Evolutionary conservation across 371 early-diverging fungal genomes (phyloP).

Genomic region (Coemansia sp.): DNA sequence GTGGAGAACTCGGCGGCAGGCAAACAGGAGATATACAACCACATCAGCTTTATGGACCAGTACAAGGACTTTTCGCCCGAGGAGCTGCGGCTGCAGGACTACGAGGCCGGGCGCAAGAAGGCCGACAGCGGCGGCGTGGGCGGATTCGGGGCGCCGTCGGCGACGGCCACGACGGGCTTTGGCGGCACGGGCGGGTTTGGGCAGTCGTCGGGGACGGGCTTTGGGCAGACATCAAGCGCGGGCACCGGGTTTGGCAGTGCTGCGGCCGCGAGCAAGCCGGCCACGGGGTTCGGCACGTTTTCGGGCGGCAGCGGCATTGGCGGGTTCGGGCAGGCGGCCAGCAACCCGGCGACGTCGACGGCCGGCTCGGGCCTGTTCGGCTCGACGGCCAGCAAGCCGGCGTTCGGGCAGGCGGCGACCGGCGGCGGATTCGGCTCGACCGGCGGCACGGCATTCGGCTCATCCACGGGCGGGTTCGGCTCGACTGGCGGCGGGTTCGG

Average conservation of each 20-base stretch:
- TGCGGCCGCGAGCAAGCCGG: conserved; percentile 14
- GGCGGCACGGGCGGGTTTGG: conserved; percentile 29
- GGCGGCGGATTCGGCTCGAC: conserved; percentile 15
- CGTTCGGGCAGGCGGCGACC: conserved; percentile 31
- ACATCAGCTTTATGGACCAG: conserved; percentile 86
- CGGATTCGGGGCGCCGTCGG: conserved; percentile 44
- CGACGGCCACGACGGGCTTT: background rate
- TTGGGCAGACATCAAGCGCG: conserved; percentile 23
- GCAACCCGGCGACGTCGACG: conserved; percentile 16
- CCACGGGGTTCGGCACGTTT: conserved; percentile 13
- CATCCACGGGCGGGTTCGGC: conserved; percentile 41
- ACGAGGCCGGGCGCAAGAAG: conserved; percentile 68
- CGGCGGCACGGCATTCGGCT: background rate
- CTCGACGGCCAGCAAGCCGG: conserved; percentile 43
- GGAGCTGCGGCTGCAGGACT: conserved; percentile 91
- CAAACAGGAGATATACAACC: conserved; percentile 56
- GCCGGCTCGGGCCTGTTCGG: conserved; percentile 44
- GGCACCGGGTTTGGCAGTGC: conserved; percentile 20
- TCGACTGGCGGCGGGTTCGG: conserved; percentile 16
- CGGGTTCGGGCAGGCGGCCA: conserved; percentile 26
- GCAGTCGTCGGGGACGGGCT: conserved; percentile 22
- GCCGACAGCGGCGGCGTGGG: conserved; percentile 56
- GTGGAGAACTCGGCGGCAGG: conserved; percentile 9
- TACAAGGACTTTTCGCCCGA: conserved; percentile 85
- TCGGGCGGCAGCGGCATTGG: conserved; percentile 11